phyloP scores from a whole-genome alignment of 257 asterid genomes.

The Dorcoceras hygrometricum region DNA sequence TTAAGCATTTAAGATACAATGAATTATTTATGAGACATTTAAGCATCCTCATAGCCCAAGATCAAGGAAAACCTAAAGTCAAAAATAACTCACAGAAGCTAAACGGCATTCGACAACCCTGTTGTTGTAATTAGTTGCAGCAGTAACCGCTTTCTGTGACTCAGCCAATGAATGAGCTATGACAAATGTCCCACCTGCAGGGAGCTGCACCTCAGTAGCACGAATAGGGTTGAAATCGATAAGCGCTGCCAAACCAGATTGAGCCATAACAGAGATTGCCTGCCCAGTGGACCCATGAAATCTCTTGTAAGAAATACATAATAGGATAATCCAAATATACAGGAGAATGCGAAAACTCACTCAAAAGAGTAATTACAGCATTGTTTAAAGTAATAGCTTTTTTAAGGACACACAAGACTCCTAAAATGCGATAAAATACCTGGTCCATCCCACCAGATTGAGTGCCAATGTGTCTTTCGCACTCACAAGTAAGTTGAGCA shows the following conservation, averaged over 20 bases:
- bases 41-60: slow-evolving; percentile 5
- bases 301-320: not conserved
- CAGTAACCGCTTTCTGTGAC: slow-evolving; percentile 94
- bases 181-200: slow-evolving; percentile 79
- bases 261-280: slow-evolving; percentile 97
- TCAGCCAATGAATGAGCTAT: slow-evolving; percentile 92
- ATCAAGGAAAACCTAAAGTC: not conserved
- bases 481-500: slow-evolving; percentile 93
- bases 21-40: not conserved
- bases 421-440: slow-evolving; percentile 41
- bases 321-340: slow-evolving; percentile 3
- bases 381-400: not conserved
- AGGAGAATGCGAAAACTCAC: not conserved
- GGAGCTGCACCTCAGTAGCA: slow-evolving; percentile 88
- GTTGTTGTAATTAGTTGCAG: slow-evolving; percentile 91
- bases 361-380: not conserved
- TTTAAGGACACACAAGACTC: not conserved
- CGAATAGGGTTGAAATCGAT: slow-evolving; percentile 94
- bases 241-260: slow-evolving; percentile 88
- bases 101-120: slow-evolving; percentile 93
- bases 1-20: not conserved
- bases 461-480: slow-evolving; percentile 96
- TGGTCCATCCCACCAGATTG: slow-evolving; percentile 99
- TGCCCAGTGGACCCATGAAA: slow-evolving; percentile 28
- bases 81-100: slow-evolving; percentile 68